Base-by-base conservation (phyloP, 768 basidiomycete species). In the Lanmaoa rubissima region DNA sequence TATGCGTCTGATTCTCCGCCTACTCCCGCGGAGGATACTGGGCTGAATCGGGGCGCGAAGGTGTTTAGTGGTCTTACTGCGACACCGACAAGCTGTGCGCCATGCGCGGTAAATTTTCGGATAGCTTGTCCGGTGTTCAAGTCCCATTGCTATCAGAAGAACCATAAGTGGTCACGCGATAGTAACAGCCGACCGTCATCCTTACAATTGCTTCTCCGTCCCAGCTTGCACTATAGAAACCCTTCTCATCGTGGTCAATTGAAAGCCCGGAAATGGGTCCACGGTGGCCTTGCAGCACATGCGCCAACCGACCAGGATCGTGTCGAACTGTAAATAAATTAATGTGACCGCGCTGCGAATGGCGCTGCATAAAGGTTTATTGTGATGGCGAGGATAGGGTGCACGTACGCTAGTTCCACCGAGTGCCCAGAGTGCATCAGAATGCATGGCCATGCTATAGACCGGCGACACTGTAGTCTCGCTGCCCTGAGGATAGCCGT, bases 321-420 rank as follows among this genome's bases (percentile, higher is more conserved):
- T 98, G 95, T 32, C 96, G 86, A 19, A 97, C 81, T 2, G 94
- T 97, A 69, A 90, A 94, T 21, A 99, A 78, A 71, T 94, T 94
- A 69, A 99, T 89, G 62, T 86, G 81, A n/a, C 96, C 97, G 61
- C 82, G 79, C 94, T 96, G 55, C 54, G 36, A 31, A 61, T 60
- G 42, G 61, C 57, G 55, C 57, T 59, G 61, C 41, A 57, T 34
- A 56, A 51, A 40, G n/a, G 44, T 63, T 60, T 48, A 59, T 55
- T 47, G 61, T 59, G 65, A 66, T 24, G 8, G 38, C 41, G 57
- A 59, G 34, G 57, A 56, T 51, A 60, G 31, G 52, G 38, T 52
- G 55, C 60, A 74, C 86, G 60, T 72, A 95, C 94, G 64, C 91
- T 82, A 36, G 88, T 90, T 14, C 97, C 97, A 24, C 90, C 86